phyloP scores from a whole-genome alignment of 805 yeast species.

The Suhomyces kilbournensis region DNA sequence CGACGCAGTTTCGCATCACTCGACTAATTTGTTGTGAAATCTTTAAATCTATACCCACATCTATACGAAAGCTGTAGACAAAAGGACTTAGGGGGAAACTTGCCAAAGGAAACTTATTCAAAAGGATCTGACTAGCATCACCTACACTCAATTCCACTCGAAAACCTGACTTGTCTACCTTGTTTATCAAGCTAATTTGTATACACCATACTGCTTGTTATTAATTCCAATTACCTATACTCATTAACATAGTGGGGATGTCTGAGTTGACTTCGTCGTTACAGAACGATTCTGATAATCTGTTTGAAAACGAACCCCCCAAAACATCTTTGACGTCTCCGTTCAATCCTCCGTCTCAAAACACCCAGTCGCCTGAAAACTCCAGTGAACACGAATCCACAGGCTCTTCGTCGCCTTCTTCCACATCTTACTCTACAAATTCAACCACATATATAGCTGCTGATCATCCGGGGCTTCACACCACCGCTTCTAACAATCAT shows the following conservation, averaged over 20 bases:
- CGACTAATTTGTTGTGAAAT: not conserved
- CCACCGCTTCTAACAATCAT: constrained; percentile 21
- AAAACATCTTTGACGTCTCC: not conserved
- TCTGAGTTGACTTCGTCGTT: not conserved
- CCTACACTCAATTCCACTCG: too few relatives aligned
- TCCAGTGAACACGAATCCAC: not conserved
- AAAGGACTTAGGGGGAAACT: too few relatives aligned
- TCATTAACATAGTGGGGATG: not conserved
- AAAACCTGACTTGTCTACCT: too few relatives aligned
- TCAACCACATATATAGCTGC: constrained; percentile 1
- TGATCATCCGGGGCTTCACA: constrained; percentile 2
- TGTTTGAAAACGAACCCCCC: not conserved
- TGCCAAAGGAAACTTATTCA: too few relatives aligned
- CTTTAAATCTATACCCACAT: not conserved
- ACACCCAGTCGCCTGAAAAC: not conserved
- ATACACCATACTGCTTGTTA: too few relatives aligned
- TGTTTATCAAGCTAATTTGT: too few relatives aligned
- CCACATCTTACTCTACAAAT: not conserved
- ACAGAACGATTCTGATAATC: constrained; percentile 1
- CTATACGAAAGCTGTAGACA: too few relatives aligned
- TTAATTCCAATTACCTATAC: too few relatives aligned
- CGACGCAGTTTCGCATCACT: not conserved
- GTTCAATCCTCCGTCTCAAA: constrained; percentile 2
- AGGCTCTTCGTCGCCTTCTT: not conserved
- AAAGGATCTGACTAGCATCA: too few relatives aligned